These are phyloP conservation scores for Galerina marginata DNA, from an alignment of 768 basidiomycete species.

Conservation along the genomic window DNA sequence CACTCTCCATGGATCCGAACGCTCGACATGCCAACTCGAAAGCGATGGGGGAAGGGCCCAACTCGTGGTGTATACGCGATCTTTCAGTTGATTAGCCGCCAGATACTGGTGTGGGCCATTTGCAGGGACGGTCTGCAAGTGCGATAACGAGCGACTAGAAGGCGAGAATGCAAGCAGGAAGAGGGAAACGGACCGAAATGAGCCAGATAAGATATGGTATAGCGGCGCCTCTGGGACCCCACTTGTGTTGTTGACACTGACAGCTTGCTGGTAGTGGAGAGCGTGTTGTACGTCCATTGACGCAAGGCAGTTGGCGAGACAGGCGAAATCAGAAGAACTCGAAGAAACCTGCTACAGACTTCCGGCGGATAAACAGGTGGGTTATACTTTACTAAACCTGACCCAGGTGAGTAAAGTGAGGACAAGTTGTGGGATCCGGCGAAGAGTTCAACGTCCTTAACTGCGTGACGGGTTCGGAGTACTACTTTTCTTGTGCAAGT, in stretches of 20 bases:
- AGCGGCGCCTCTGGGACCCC: not conserved
- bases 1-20: conserved; percentile 33
- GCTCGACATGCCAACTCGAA: conserved; percentile 49
- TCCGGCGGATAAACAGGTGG: no score
- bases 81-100: conserved; percentile 39
- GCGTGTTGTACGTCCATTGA: conserved; percentile 19
- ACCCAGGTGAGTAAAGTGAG: no score
- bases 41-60: conserved; percentile 55
- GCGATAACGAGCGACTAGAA: conserved; percentile 39
- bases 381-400: no score
- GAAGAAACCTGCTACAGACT: no score
- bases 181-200: conserved; percentile 56
- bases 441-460: no score
- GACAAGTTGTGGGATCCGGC: no score
- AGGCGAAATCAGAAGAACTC: no score
- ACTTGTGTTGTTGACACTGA: conserved; percentile 1
- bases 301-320: not conserved
- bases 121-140: conserved; percentile 46
- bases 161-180: conserved; percentile 57
- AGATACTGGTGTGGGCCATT: conserved; percentile 61
- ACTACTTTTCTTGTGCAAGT: no score
- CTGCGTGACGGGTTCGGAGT: no score
- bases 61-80: conserved; percentile 51
- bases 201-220: conserved; percentile 50
- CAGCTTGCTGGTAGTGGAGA: not conserved